Percentiles rank a stretch among this genome's conserved stretches.
Evolutionary conservation across 1,284 basidiomycete genomes (phyloP).

Genomic region (Pascua guehoae): DNA sequence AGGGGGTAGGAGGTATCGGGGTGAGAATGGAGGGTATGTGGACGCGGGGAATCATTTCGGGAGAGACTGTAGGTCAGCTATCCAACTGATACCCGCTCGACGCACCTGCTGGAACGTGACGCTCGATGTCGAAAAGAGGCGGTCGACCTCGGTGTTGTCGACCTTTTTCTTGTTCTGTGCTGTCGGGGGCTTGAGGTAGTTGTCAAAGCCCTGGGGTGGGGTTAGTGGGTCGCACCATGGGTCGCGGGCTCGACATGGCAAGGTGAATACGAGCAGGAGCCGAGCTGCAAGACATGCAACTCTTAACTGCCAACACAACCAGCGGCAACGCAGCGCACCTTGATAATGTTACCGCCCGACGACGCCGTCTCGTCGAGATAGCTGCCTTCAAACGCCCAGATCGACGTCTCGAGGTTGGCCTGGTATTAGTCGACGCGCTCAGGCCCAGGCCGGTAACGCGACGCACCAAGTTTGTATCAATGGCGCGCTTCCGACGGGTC

Average conservation of each 20-base stretch:
- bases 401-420: slow-evolving; percentile 51
- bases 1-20: neutral
- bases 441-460: no score
- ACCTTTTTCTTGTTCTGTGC: slow-evolving; percentile 43
- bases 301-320: neutral
- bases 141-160: slow-evolving; percentile 46
- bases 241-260: no score
- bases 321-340: slow-evolving; percentile 28
- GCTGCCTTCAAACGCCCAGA: slow-evolving; percentile 53
- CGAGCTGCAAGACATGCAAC: no score
- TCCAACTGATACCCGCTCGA: neutral
- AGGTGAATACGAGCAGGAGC: neutral
- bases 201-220: slow-evolving; percentile 50
- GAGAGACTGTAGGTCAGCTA: slow-evolving; percentile 1
- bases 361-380: slow-evolving; percentile 51
- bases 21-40: neutral
- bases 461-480: slow-evolving; percentile 38
- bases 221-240: neutral
- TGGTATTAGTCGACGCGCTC: slow-evolving; percentile 17
- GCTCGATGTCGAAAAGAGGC: slow-evolving; percentile 50
- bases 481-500: slow-evolving; percentile 35
- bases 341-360: slow-evolving; percentile 51
- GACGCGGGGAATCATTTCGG: neutral
- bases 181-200: slow-evolving; percentile 50
- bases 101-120: slow-evolving; percentile 48